phyloP scores from a whole-genome alignment of 2,329 filamentous ascomycete genomes.

The Diplodia intermedia region DNA sequence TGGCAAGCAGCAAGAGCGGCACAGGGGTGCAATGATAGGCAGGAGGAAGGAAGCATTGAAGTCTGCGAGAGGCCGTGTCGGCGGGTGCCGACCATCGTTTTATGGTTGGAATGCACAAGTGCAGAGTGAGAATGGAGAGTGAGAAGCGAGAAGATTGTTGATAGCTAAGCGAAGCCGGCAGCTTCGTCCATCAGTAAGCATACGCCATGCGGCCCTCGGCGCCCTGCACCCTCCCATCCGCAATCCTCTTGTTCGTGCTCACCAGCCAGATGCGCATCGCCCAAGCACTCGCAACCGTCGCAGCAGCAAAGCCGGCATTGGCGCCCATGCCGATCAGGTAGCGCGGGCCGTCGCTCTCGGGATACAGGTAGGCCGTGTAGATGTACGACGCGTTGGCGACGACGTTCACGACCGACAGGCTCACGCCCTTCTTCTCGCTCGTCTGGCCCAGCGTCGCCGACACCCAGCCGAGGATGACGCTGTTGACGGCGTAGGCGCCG shows the following conservation, averaged over 20 bases:
- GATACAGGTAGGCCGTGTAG: constrained; percentile 47
- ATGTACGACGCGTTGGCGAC: constrained; percentile 51
- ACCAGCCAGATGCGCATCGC: constrained; percentile 42
- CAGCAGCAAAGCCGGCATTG: constrained; percentile 44
- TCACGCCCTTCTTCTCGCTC: constrained; percentile 53
- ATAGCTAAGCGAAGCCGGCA: no score
- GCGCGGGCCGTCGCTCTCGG: constrained; percentile 41
- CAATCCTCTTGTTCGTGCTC: constrained; percentile 44
- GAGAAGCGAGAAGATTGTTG: no score
- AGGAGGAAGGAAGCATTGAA: no score
- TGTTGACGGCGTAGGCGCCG: constrained; percentile 38
- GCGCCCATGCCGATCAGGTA: constrained; percentile 44
- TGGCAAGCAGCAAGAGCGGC: no score
- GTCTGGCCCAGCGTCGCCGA: constrained; percentile 52
- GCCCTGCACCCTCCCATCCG: constrained; percentile 20
- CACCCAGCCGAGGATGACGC: constrained; percentile 52
- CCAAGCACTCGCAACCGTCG: constrained; percentile 43
- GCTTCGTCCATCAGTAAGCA: constrained; percentile 3
- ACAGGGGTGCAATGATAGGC: no score
- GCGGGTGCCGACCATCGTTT: no score
- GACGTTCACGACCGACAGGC: constrained; percentile 53
- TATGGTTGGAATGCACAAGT: no score
- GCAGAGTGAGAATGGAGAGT: no score
- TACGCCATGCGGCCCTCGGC: constrained; percentile 22
- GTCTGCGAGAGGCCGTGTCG: no score